Evolutionary conservation across 2,329 filamentous ascomycete genomes (phyloP), one percentile per base, ranked within the genome.

Genomic region (Seiridium cupressi): DNA sequence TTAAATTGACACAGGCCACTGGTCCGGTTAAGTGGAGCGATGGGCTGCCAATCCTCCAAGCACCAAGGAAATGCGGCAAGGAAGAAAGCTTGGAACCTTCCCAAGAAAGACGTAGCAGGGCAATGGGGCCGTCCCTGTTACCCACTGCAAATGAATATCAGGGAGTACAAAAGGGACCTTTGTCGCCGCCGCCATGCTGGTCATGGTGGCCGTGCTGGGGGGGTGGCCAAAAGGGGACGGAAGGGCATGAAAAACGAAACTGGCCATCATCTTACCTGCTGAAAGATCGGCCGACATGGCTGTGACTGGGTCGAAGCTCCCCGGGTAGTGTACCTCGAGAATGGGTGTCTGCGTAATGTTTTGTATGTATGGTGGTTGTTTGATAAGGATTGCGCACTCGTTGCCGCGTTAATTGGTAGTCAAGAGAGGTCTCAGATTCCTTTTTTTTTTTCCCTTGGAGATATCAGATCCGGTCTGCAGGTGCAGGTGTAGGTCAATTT

Each of bases 1-100:
- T 69, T 72, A 70, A 74, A 76, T 78, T 79, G 76, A 78, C 75
- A 79, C 77, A 73, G 68, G 68, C 71, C 69, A 70, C 68, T 74
- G 68, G 69, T 71, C 68, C 64, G 68, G 69, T 69, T 73, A 72
- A 72, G 75, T 74, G 74, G 73, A 77, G 66, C 71, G 69, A 60
- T 60, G 49, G 35, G 31, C 49, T 51, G 46, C 44, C 55, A 61
- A 49, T 49, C 58, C 47, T 60, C 49, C 46, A 51, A 55, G 35
- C 18, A 34, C 51, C 18, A 51, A 51, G 49, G 49, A 32, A 51
- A 32, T 38, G 49, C 34, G n/a, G 34, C 49, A 51, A 51, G 49
- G 49, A 38, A 48, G 13, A 42, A 49, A 58, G 55, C 55, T 51
- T 49, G 55, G 55, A 58, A 58, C 36, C 55, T 44, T 42, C 31